These are phyloP conservation scores for Aspergillus sergii DNA, from an alignment of 2,329 filamentous ascomycete genomes.

Conservation along the genomic window DNA sequence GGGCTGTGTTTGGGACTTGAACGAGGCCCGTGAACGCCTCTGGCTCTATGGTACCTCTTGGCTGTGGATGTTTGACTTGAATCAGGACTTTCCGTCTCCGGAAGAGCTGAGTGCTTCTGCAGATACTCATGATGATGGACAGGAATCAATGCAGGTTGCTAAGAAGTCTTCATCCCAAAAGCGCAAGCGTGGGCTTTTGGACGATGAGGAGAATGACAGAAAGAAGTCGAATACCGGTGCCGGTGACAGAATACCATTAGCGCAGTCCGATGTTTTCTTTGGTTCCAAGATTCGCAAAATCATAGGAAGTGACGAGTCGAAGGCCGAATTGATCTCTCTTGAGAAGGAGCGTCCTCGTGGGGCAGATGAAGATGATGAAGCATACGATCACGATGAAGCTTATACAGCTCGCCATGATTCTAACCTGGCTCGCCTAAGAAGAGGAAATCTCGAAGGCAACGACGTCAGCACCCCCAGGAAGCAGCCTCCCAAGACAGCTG, in stretches of 20 bases:
- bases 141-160: conserved; percentile 23
- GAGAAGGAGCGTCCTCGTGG: conserved; percentile 28
- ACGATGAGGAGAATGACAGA: conserved; percentile 45
- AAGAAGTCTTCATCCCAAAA: conserved; percentile 34
- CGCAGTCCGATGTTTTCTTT: conserved; percentile 46
- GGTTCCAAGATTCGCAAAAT: conserved; percentile 54
- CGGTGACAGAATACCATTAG: conserved; percentile 54
- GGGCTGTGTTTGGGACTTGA: conserved; percentile 80
- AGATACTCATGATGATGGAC: conserved; percentile 27
- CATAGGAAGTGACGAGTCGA: conserved; percentile 40
- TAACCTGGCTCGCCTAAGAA: conserved; percentile 35
- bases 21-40: conserved; percentile 59
- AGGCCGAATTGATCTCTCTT: conserved; percentile 37
- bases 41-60: conserved; percentile 89
- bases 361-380: conserved; percentile 32
- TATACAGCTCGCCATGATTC: conserved; percentile 34
- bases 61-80: conserved; percentile 89
- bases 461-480: conserved; percentile 28
- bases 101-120: conserved; percentile 30
- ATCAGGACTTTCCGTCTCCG: conserved; percentile 62
- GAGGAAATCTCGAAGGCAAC: conserved; percentile 22
- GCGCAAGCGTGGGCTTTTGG: conserved; percentile 45
- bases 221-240: conserved; percentile 56
- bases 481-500: conserved; percentile 20
- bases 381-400: conserved; percentile 36